Base-by-base conservation (phyloP, 1,139 yeast genomes). In the Debaryomycetaceae sp. region DNA sequence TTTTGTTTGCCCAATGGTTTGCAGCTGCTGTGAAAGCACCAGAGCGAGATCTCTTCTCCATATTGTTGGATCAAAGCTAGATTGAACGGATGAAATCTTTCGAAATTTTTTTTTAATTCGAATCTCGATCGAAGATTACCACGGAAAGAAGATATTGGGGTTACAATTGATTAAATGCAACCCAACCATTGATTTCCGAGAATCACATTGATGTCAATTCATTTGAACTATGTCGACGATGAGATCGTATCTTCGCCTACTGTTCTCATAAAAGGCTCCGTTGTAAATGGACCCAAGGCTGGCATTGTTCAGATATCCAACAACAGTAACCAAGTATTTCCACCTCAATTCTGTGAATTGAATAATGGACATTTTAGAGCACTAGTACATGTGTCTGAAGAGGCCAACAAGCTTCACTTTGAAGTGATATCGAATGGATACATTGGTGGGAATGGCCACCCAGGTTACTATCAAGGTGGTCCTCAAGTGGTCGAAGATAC, bases 311-410 rank as follows among this genome's bases (percentile, higher is more conserved):
- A 62, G 17, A 63, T 72, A 41, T 51, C 57, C 36, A 68, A 70
- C 41, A 68, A 76, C 49, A 59, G 65, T 22, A 69, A 71, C 46
- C 56, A 60, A 36, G 75, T 75, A 30, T 85, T 79, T 46, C 95
- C 96, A 0, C 78, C 89, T 0, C 83, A 81, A 52, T 67, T 74
- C 40, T 85, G 75, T 54, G 95, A 91, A 45, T 78, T 89, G 7
- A 79, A 81, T 41, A 68, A 77, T 34, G 81, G 84, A 1, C 73
- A 75, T 45, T 92, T 89, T 70, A 91, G 88, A 57, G 87, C 87
- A 0, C 53, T 87, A 17, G 69, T 86, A 3, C 87, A 86, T 49
- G 73, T 91, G 24, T 77, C 82, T 24, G 89, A 91, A 7, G 66
- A 63, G 16, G 39, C 49, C 32, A 86, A 85, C 51, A 57, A 51